Base-by-base conservation (phyloP, 805 yeast genomes). In the Cephaloascus fragrans region DNA sequence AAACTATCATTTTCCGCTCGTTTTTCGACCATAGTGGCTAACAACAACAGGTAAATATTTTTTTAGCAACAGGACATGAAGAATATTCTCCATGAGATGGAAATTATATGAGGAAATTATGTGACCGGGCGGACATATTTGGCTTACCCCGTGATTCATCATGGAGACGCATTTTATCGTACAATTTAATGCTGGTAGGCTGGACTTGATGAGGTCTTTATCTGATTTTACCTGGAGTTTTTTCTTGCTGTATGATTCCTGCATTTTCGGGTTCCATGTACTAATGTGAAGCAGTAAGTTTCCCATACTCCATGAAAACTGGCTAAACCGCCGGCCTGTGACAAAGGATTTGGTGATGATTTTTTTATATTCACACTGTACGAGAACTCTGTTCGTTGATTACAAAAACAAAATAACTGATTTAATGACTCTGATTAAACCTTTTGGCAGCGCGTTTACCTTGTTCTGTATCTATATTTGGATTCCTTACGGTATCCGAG, bases 341-440 rank as follows among this genome's bases (percentile, higher is more conserved):
- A 26, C 12, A 17, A 10, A 15, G 4, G n/a, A 4, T 18, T 40
- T 47, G 59, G 62, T 64, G 69, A 65, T 55, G 55, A 55, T 50
- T 32, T 44, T 49, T 51, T 52, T 53, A 50, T 71, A 73, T 73
- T 73, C 80, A 73, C 75, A 71, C 75, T 71, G 74, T 71, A 69
- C 58, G 71, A 70, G 69, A 55, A 50, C 45, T 45, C 35, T 42
- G 43, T 41, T 45, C 59, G 40, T 51, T 62, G 69, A 62, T 57
- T 59, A 54, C 52, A 46, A 47, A 44, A 54, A 52, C 48, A 59
- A 62, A 61, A 66, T 56, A 36, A 71, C 76, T 71, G 76, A 70
- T 71, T 70, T 71, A 68, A 68, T 68, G 73, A 68, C 58, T 67
- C 73, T 68, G 73, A 68, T 46, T n/a, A 31, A n/a, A n/a, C n/a